These are phyloP conservation scores for Amphicarpaea edgeworthii DNA, from an alignment of 306 rosid genomes.

Conservation along the genomic window DNA sequence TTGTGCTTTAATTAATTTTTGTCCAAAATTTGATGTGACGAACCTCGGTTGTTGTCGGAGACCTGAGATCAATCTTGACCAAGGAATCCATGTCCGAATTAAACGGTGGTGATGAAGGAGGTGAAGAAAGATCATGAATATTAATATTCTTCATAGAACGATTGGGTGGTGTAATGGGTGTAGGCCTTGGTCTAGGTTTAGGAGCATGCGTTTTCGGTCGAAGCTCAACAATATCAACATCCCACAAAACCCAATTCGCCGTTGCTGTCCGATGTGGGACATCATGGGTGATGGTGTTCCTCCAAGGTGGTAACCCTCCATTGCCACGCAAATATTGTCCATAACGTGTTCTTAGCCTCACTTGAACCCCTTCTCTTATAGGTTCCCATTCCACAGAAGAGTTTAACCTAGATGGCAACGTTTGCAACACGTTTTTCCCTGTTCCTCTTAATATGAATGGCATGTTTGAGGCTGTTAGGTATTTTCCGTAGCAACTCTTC, in stretches of 20 bases:
- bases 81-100: slow-evolving; percentile 30
- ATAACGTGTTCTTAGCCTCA: slow-evolving; percentile 69
- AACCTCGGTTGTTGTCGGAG: slow-evolving; percentile 56
- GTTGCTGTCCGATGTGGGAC: slow-evolving; percentile 61
- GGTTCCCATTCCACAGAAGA: slow-evolving; percentile 97
- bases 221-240: slow-evolving; percentile 71
- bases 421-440: slow-evolving; percentile 80
- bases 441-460: slow-evolving; percentile 69
- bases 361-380: slow-evolving; percentile 71
- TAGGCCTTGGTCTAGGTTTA: slow-evolving; percentile 33
- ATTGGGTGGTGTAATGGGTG: slow-evolving; percentile 40
- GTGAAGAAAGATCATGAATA: slow-evolving; percentile 1
- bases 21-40: slow-evolving; percentile 8
- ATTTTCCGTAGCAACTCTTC: slow-evolving; percentile 74
- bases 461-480: slow-evolving; percentile 85
- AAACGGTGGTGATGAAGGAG: not conserved
- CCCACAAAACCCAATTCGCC: slow-evolving; percentile 90
- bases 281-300: slow-evolving; percentile 89
- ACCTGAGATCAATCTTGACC: slow-evolving; percentile 51
- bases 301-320: slow-evolving; percentile 89
- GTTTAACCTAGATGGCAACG: slow-evolving; percentile 64
- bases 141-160: slow-evolving; percentile 12
- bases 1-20: not conserved
- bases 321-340: slow-evolving; percentile 82
- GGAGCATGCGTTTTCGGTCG: not conserved